Conservation (phyloP, 1,284 basidiomycete species). For the Ganoderma meredithae region DNA sequence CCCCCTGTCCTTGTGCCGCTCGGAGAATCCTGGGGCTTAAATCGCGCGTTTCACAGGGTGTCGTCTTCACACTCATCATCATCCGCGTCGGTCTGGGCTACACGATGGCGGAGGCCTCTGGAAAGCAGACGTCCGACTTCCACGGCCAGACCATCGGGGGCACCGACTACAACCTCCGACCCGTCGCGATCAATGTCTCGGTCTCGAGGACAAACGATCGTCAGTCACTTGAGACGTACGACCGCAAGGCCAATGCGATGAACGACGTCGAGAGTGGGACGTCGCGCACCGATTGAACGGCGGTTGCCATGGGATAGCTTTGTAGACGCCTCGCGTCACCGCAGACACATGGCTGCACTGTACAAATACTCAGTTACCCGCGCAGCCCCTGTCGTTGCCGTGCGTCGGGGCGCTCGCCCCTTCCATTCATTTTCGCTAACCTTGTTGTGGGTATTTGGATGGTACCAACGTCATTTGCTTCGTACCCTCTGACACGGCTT, state of each 20-base stretch:
- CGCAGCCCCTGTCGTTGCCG: not conserved
- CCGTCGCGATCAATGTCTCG: constrained; percentile 24
- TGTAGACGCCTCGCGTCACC: not conserved
- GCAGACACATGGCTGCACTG: not conserved
- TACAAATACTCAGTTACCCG: not conserved
- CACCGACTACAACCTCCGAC: constrained; percentile 20
- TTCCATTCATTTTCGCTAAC: not conserved
- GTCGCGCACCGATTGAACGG: constrained; percentile 9
- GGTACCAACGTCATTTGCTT: not conserved
- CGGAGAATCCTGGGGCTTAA: not conserved
- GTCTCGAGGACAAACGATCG: constrained; percentile 20
- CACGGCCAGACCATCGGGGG: constrained; percentile 20
- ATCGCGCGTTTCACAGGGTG: constrained; percentile 18
- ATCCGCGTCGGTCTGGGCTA: constrained; percentile 30
- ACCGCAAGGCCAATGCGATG: constrained; percentile 11
- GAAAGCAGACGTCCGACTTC: constrained; percentile 7
- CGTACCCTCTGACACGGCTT: not conserved
- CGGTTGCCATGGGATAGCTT: not conserved
- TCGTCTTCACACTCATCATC: constrained; percentile 31
- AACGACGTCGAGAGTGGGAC: constrained; percentile 25
- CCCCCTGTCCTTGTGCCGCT: not conserved
- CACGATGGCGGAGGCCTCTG: constrained; percentile 20
- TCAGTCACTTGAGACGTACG: constrained; percentile 21
- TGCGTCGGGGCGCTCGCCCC: not conserved
- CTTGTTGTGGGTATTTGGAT: not conserved